phyloP scores from a whole-genome alignment of 1,139 yeast species.

The Geotrichum siamense region DNA sequence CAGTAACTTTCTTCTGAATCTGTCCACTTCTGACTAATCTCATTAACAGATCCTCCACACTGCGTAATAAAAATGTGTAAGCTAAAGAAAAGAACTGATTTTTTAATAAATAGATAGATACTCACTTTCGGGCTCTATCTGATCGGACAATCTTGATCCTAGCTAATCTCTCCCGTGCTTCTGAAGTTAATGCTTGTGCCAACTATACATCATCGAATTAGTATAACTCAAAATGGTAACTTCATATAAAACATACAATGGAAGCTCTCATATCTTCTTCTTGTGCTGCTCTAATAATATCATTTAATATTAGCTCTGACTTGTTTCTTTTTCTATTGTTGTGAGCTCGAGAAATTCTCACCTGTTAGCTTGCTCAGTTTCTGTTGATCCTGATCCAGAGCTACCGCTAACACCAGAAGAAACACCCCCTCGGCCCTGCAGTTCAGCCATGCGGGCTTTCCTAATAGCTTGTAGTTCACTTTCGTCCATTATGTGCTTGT shows the following conservation, averaged over 20 bases:
- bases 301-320: neutral
- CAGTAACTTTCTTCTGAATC: constrained; percentile 61
- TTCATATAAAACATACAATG: constrained; percentile 23
- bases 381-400: constrained; percentile 10
- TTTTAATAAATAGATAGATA: too few species aligned
- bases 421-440: constrained; percentile 46
- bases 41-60: constrained; percentile 73
- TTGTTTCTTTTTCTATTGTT: neutral
- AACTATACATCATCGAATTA: constrained; percentile 31
- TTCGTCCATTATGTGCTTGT: constrained; percentile 43
- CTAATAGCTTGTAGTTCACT: constrained; percentile 81
- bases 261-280: constrained; percentile 35
- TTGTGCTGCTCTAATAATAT: constrained; percentile 14
- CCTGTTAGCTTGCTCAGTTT: neutral
- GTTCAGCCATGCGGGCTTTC: constrained; percentile 77
- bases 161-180: constrained; percentile 81
- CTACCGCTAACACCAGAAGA: constrained; percentile 18
- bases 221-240: neutral
- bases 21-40: constrained; percentile 76
- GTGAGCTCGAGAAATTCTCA: neutral
- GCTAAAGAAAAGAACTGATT: neutral
- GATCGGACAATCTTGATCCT: constrained; percentile 86
- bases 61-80: too few species aligned
- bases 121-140: constrained; percentile 68
- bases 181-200: constrained; percentile 66